Percentiles rank a stretch among this genome's conserved stretches.
These are phyloP conservation scores for Lentinula guzmanii DNA, from an alignment of 768 basidiomycete species.

Conservation along the genomic window DNA sequence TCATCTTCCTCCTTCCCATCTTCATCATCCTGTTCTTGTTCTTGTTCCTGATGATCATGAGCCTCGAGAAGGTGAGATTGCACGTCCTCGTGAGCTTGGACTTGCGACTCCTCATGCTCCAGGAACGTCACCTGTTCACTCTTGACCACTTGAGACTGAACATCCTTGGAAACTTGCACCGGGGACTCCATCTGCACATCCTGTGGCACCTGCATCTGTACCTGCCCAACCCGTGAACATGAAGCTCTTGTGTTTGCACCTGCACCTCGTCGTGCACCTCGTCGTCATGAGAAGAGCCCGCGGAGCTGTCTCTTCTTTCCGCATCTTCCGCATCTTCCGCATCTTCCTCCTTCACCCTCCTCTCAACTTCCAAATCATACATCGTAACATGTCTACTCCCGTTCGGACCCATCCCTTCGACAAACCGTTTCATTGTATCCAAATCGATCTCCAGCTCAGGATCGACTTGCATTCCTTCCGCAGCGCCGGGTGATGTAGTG, in stretches of 20 bases:
- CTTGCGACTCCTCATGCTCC: too few relatives aligned
- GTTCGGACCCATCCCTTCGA: conserved; percentile 38
- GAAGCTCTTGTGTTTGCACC: not conserved
- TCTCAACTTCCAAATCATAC: conserved; percentile 59
- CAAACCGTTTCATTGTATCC: conserved; percentile 48
- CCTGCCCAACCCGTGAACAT: not conserved
- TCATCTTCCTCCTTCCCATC: not conserved
- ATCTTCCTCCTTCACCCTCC: conserved; percentile 43
- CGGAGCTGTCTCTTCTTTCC: conserved; percentile 26
- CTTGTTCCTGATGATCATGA: too few relatives aligned
- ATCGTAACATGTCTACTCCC: conserved; percentile 50
- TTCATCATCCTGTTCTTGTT: not conserved
- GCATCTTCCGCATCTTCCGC: conserved; percentile 24
- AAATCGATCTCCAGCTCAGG: conserved; percentile 42
- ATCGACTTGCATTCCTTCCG: conserved; percentile 64
- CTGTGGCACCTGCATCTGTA: not conserved
- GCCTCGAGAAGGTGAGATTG: too few relatives aligned
- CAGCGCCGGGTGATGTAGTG: conserved; percentile 23
- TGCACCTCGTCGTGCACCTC: not conserved
- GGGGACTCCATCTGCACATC: not conserved
- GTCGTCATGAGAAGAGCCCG: conserved; percentile 28
- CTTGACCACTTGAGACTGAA: not conserved
- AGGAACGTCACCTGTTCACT: too few relatives aligned
- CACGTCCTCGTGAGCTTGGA: too few relatives aligned
- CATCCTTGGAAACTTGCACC: not conserved